phyloP scores from a whole-genome alignment of 1,284 basidiomycete genomes.

The Ganoderma meredithae region DNA sequence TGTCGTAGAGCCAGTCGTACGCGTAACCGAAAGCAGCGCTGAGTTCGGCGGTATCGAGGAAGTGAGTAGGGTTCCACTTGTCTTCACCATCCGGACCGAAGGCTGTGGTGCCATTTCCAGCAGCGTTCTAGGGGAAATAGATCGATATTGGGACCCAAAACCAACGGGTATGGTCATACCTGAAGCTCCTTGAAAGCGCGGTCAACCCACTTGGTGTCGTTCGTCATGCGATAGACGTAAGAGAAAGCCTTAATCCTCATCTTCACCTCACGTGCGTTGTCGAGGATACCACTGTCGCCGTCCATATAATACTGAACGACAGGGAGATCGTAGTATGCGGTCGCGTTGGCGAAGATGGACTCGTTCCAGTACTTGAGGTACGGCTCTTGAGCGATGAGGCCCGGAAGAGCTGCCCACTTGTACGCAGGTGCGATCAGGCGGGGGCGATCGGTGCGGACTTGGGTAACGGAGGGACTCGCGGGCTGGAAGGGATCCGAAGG shows the following conservation, averaged over 20 bases:
- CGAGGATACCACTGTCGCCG: slow-evolving; percentile 91
- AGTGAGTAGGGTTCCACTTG: slow-evolving; percentile 89
- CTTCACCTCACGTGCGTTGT: slow-evolving; percentile 91
- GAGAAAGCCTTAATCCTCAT: slow-evolving; percentile 91
- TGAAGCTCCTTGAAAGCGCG: slow-evolving; percentile 85
- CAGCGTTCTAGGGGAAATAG: slow-evolving; percentile 61
- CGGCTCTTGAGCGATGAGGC: slow-evolving; percentile 84
- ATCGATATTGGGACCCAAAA: slow-evolving; percentile 1
- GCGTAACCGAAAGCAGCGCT: slow-evolving; percentile 88
- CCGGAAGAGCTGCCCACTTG: slow-evolving; percentile 89
- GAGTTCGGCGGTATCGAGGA: slow-evolving; percentile 95
- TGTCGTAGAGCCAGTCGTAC: slow-evolving; percentile 95
- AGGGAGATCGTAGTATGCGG: slow-evolving; percentile 65
- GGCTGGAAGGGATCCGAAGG: slow-evolving; percentile 80
- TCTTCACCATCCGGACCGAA: slow-evolving; percentile 68
- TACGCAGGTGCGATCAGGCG: slow-evolving; percentile 91
- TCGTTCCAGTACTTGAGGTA: slow-evolving; percentile 92
- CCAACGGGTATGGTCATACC: slow-evolving; percentile 50
- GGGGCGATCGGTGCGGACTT: slow-evolving; percentile 82
- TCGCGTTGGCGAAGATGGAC: slow-evolving; percentile 92
- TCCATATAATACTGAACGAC: slow-evolving; percentile 83
- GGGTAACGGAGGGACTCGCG: slow-evolving; percentile 61
- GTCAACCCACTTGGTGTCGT: slow-evolving; percentile 89
- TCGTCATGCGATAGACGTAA: slow-evolving; percentile 91
- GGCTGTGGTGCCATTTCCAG: slow-evolving; percentile 63